phyloP scores from a whole-genome alignment of 2,329 filamentous ascomycete species.

The Helminthosporium solani region DNA sequence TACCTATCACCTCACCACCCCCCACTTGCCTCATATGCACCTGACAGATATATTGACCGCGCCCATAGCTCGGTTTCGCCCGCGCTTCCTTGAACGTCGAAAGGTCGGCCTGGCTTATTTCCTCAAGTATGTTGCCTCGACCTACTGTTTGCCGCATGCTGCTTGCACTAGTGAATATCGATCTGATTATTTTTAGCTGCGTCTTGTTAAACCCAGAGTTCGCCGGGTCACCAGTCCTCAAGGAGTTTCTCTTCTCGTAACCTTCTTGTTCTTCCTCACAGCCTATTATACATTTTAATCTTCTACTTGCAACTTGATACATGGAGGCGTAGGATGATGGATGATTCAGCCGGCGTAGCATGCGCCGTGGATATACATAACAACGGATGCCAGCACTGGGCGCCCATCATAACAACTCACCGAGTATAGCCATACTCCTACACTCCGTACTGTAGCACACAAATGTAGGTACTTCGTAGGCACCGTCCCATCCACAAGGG shows the following conservation, averaged over 20 bases:
- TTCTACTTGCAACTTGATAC: too few species aligned
- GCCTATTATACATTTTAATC: too few species aligned
- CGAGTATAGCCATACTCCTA: too few species aligned
- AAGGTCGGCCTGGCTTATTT: conserved; percentile 86
- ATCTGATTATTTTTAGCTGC: conserved; percentile 61
- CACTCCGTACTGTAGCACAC: too few species aligned
- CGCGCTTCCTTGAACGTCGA: conserved; percentile 81
- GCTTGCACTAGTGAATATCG: conserved; percentile 19
- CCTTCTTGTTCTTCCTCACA: too few species aligned
- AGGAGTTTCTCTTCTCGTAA: conserved; percentile 78
- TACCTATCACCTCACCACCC: too few species aligned
- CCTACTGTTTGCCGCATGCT: too few species aligned
- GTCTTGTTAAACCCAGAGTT: conserved; percentile 92
- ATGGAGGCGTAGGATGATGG: too few species aligned
- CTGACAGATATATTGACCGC: conserved; percentile 27
- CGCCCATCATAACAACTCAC: too few species aligned
- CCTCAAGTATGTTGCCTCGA: conserved; percentile 77
- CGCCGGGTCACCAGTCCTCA: conserved; percentile 83
- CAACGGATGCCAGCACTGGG: neutral
- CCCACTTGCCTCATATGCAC: neutral
- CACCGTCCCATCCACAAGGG: too few species aligned
- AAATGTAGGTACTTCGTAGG: too few species aligned
- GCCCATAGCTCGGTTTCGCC: conserved; percentile 66
- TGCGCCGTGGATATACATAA: neutral
- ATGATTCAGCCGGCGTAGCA: neutral